Evolutionary conservation across 2,329 filamentous ascomycete species (phyloP), one percentile per base, ranked within the genome.

Genomic region (Ophiostoma himal-ulmi): DNA sequence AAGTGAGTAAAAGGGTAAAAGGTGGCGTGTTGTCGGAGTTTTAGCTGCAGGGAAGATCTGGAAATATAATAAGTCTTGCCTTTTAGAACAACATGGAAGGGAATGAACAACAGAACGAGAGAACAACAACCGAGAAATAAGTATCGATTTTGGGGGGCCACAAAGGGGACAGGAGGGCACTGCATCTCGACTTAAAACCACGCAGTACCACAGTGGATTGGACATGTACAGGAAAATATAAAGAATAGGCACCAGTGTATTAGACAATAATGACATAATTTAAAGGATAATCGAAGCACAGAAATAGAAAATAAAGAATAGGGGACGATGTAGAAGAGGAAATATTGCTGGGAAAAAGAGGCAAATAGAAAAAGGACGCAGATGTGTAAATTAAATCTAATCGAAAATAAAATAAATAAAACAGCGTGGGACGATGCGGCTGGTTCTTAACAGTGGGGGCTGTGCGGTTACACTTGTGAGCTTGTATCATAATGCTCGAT

Each of bases 11-110:
- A 64, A 64, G 14, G 30, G 57, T 62, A 62, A 62, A 30, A 22
- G 60, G 60, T 37, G 34, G 60, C 60, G 60, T 64, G 60, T 37
- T 37, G 30, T 39, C 52, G 57, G 26, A 62, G 57, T 62, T 5
- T 62, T 64, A 64, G 60, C 22, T 64, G 60, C 60, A 39, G 60
- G 34, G 34, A n/a, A 37, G 34, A 30, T 64, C 52, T 64, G 17
- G 11, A 17, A n/a, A 34, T 20, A 10, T 30, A 62, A 37, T 7
- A 37, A 37, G 13, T 36, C 17, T 20, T 20, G 13, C n/a, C 17
- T 20, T 20, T 17, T 5, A 60, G 22, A 57, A 57, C 52, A 30
- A 57, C 52, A 30, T 7, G 48, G 20, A 20, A 20, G n/a, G 17
- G 13, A 20, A n/a, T 3, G 17, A 22, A n/a, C 26, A 34, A 26